phyloP scores from a whole-genome alignment of 305 asterid species.

The Solanum chacoense region DNA sequence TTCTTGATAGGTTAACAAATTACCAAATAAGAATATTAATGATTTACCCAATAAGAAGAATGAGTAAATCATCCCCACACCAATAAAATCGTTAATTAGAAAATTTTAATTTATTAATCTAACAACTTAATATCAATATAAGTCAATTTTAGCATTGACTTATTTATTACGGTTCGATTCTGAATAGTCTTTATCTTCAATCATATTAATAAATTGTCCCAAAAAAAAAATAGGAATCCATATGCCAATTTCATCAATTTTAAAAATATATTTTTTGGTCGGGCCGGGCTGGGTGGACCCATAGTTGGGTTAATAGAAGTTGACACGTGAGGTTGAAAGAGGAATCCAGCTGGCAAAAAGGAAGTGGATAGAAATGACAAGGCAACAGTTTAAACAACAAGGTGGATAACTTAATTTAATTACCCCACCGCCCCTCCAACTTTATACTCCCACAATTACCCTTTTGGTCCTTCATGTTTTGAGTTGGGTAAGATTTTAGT shows the following conservation, averaged over 20 bases:
- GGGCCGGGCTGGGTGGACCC: background rate
- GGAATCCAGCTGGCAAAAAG: constrained; percentile 26
- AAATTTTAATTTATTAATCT: too few relatives aligned
- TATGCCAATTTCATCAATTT: background rate
- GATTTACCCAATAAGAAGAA: too few relatives aligned
- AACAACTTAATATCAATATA: too few relatives aligned
- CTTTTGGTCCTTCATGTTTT: background rate
- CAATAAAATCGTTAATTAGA: too few relatives aligned
- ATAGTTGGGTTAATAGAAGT: constrained; percentile 13
- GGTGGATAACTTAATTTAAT: constrained; percentile 21
- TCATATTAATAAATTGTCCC: background rate
- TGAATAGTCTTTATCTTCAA: background rate
- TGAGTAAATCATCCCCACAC: too few relatives aligned
- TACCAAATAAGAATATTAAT: too few relatives aligned
- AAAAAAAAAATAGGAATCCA: too few relatives aligned
- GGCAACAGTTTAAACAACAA: constrained; percentile 10
- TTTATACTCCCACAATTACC: background rate
- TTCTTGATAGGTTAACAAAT: too few relatives aligned
- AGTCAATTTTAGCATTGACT: background rate
- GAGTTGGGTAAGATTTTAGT: background rate
- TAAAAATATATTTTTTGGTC: background rate
- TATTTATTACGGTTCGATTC: background rate
- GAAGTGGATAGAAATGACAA: constrained; percentile 36
- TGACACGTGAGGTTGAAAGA: constrained; percentile 38
- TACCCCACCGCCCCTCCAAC: background rate